Evolutionary conservation across 306 rosid genomes (phyloP), one percentile per base, ranked within the genome.

Genomic region (Biancaea sappan): DNA sequence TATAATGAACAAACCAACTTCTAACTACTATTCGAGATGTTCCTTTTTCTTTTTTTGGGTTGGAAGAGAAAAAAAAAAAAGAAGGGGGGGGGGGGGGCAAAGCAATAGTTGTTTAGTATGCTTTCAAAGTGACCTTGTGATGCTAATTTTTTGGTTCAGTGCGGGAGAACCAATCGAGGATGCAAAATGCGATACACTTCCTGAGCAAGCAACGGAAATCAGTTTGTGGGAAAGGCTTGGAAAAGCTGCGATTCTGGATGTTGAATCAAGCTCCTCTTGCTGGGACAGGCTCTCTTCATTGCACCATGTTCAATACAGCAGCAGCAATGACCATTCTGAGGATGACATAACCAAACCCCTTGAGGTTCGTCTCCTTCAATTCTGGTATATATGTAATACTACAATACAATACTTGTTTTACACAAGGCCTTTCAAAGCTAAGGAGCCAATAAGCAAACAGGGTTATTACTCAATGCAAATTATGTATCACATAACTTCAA

Each of bases 151-250:
- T 22, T 59, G 48, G 48, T 77, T 79, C 94, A 89, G 96, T 72
- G 60, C 78, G 59, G 90, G 77, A 63, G 91, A 88, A 66, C 67
- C 67, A 3, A 71, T 47, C 35, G 84, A 71, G 72, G 81, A 80
- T 61, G 43, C 79, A 37, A 80, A 73, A 64, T 72, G 66, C 38
- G 77, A 77, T 58, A 43, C 66, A 8, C 75, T 72, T 22, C 71
- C 77, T 37, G 89, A 84, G 78, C 93, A 83, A 62, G 81, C 74
- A 38, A 53, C 91, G 12, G 98, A 91, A 79, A 78, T 79, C 72
- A 94, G 84, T 78, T 78, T 94, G 79, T 94, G 90, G 91, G 99
- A 92, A 69, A 88, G 99, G 79, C 97, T 94, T 59, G 96, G 96
- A 50, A 92, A 90, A 38, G 95, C 97, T 82, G 86, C 92, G 6